Base-by-base conservation (phyloP, 768 basidiomycete species). In the Suillus tomentosus region DNA sequence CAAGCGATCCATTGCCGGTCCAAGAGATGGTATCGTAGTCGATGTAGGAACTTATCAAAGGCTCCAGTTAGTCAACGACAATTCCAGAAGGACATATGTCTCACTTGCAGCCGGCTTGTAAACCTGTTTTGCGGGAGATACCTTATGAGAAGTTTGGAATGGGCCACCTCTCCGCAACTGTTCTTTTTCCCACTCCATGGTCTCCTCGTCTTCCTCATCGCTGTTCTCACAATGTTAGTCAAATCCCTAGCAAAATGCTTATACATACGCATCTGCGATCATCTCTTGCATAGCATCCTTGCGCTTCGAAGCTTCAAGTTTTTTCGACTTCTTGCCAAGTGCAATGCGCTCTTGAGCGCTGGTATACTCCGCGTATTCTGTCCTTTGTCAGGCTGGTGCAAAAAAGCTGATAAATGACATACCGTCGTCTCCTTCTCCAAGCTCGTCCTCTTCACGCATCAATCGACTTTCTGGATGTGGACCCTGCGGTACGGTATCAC, bases 341-440 rank as follows among this genome's bases (percentile, higher is more conserved):
- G 94, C 91, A 60, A 95, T 92, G 40, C 94, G 82, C 67, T 94
- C 93, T 75, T 92, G 88, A 0, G 94, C 93, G 68, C 87, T 92
- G 1, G 94, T 95, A 69, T 88, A 95, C 71, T 94, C 92, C 6
- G 94, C 89, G 72, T 84, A 93, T 69, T 95, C 94, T 95, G 67
- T 51, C 47, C 54, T 47, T 63, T 64, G 65, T 68, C 66, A 62
- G 22, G 62, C 13, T 45, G 64, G 65, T 65, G 60, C 42, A 40
- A n/a, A 40, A 22, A 34, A 27, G 13, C 2, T n/a, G 17, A 61
- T 60, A n/a, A 34, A 24, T 63, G 22, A 73, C 84, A 48, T 69
- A 93, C 94, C 94, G 66, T 95, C 94, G 45, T 95, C 94, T 3
- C 88, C 92, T 72, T 95, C 92, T 13, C 94, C 94, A 2, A 92